Conservation (phyloP, 2,329 filamentous ascomycete genomes). For the Stylonectria norvegica region DNA sequence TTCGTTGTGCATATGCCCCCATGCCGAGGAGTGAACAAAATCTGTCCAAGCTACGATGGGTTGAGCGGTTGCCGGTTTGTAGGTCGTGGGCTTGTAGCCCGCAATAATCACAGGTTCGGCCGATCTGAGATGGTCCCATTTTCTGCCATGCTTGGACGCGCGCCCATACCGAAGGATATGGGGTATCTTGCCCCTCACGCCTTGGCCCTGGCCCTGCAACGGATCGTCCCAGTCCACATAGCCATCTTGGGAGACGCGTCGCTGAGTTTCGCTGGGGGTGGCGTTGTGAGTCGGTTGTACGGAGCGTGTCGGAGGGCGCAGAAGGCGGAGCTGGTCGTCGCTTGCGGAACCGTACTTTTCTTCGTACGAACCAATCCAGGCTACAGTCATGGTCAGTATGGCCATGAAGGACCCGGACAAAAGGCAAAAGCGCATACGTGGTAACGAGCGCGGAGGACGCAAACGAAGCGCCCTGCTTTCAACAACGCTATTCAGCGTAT, state of each 20-base stretch:
- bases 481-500: constrained; percentile 19
- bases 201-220: constrained; percentile 33
- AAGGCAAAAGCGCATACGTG: constrained; percentile 19
- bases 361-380: constrained; percentile 51
- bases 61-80: constrained; percentile 28
- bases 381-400: constrained; percentile 27
- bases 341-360: constrained; percentile 36
- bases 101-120: constrained; percentile 58
- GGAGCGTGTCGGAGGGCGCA: constrained; percentile 38
- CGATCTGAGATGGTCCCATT: constrained; percentile 59
- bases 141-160: constrained; percentile 45
- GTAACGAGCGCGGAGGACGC: constrained; percentile 26
- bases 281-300: constrained; percentile 42
- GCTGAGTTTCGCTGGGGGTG: constrained; percentile 35
- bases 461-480: constrained; percentile 16
- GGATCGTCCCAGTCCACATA: constrained; percentile 43
- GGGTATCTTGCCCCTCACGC: constrained; percentile 38
- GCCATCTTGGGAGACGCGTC: constrained; percentile 48
- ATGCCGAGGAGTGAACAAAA: constrained; percentile 53
- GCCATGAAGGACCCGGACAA: constrained; percentile 3
- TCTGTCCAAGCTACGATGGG: constrained; percentile 48
- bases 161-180: constrained; percentile 47
- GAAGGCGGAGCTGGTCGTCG: constrained; percentile 38
- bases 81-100: constrained; percentile 39
- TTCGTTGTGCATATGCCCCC: constrained; percentile 46